Percentiles rank a stretch among this genome's conserved stretches.
Conservation (phyloP, 1,284 basidiomycete genomes). For the Malassezia globosa region DNA sequence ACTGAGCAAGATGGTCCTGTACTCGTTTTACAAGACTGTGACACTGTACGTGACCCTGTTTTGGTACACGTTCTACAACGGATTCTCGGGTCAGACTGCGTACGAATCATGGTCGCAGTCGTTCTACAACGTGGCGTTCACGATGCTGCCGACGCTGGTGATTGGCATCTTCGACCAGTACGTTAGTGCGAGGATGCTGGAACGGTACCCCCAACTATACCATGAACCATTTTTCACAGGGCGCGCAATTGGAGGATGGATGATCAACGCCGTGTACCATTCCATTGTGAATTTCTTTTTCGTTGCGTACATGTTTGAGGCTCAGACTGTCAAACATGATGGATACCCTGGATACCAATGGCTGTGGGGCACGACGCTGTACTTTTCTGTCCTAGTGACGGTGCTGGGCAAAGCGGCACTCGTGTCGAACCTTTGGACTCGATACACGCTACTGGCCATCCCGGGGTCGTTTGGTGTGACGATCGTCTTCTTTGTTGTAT, state of each 20-base stretch:
- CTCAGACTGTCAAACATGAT: constrained; percentile 57
- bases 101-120: constrained; percentile 97
- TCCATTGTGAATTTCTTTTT: constrained; percentile 80
- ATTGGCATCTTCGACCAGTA: constrained; percentile 98
- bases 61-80: constrained; percentile 76
- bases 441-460: constrained; percentile 74
- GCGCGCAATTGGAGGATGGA: constrained; percentile 71
- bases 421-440: constrained; percentile 98
- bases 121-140: constrained; percentile 49
- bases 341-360: constrained; percentile 83
- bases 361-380: constrained; percentile 95
- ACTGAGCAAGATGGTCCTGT: constrained; percentile 80
- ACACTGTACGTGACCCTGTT: constrained; percentile 94
- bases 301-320: constrained; percentile 81
- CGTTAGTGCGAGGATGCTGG: constrained; percentile 86
- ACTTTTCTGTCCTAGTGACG: constrained; percentile 80
- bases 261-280: constrained; percentile 66
- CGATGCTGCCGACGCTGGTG: constrained; percentile 82
- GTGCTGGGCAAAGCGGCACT: constrained; percentile 94
- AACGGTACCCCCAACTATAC: constrained; percentile 94
- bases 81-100: constrained; percentile 94
- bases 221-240: constrained; percentile 39
- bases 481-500: constrained; percentile 82
- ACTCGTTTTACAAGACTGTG: constrained; percentile 61
- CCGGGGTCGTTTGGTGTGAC: constrained; percentile 93